Conservation (phyloP, 148 eudicot genomes). For the Heliosperma pusillum region DNA sequence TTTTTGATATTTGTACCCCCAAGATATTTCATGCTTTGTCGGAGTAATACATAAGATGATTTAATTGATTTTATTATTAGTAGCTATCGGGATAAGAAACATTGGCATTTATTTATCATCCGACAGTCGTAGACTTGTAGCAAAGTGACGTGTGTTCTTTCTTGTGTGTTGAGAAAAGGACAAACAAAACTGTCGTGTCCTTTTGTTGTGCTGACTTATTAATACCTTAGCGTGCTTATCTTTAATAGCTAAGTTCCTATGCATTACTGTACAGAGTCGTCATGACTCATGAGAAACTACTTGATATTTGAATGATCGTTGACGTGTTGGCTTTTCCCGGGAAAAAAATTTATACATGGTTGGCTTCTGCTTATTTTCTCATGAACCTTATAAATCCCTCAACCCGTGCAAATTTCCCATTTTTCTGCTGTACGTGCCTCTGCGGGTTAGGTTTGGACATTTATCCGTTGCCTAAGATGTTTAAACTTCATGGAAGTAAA, state of each 20-base stretch:
- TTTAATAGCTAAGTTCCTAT: not conserved
- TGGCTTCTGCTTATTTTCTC: not conserved
- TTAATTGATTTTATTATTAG: not conserved
- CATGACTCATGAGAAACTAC: not conserved
- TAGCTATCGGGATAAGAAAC: not conserved
- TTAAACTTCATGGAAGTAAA: too few relatives aligned
- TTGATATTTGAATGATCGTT: not conserved
- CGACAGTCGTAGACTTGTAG: not conserved
- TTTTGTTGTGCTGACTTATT: not conserved
- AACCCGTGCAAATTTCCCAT: not conserved
- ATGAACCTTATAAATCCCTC: not conserved
- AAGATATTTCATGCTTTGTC: slow-evolving; percentile 4
- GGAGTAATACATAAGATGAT: not conserved
- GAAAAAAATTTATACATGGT: not conserved
- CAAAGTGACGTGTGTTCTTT: not conserved
- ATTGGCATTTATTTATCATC: not conserved
- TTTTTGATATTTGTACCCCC: not conserved
- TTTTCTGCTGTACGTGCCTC: not conserved
- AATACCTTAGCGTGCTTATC: not conserved
- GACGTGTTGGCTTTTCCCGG: not conserved
- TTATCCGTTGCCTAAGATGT: not conserved
- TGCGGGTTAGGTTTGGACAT: not conserved
- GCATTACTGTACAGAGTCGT: not conserved
- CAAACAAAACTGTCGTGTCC: not conserved
- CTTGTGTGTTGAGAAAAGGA: not conserved